Conservation (phyloP, 257 asterid genomes). For the Petrea volubilis region DNA sequence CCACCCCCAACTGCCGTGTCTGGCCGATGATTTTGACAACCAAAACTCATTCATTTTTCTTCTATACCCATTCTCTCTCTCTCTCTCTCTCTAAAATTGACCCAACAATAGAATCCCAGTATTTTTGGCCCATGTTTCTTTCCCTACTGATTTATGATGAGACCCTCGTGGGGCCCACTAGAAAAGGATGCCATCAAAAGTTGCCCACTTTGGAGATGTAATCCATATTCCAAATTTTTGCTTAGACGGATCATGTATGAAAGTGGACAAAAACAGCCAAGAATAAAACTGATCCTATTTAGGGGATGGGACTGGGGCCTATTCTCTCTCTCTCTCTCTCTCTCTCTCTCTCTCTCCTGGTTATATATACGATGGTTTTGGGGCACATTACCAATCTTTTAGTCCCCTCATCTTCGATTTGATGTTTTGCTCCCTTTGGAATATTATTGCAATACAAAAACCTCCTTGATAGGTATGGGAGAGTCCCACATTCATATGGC, state of each 20-base stretch:
- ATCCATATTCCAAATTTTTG: conserved; percentile 34
- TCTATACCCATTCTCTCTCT: conserved; percentile 9
- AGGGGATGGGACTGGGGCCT: conserved; percentile 25
- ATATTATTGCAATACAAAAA: conserved; percentile 9
- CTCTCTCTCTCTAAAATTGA: conserved; percentile 26
- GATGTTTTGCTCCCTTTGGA: conserved; percentile 15
- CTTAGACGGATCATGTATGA: conserved; percentile 12
- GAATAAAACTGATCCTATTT: conserved; percentile 27
- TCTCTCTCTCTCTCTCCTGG: conserved; percentile 11
- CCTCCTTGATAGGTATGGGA: neutral
- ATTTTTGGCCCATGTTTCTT: conserved; percentile 42
- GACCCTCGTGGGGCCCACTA: conserved; percentile 28
- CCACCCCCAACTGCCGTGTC: conserved; percentile 13
- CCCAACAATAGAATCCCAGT: conserved; percentile 46
- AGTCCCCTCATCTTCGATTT: conserved; percentile 28
- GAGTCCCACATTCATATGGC: neutral
- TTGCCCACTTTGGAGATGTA: conserved; percentile 35
- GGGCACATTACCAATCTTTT: conserved; percentile 29
- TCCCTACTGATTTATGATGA: conserved; percentile 27
- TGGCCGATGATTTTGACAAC: conserved; percentile 24
- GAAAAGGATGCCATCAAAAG: conserved; percentile 35
- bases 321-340: no score
- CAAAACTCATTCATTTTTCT: conserved; percentile 25
- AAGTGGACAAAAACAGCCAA: conserved; percentile 32
- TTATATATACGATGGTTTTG: conserved; percentile 14